These are phyloP conservation scores for Selenicereus undatus DNA, from an alignment of 148 eudicot species.

Conservation along the genomic window DNA sequence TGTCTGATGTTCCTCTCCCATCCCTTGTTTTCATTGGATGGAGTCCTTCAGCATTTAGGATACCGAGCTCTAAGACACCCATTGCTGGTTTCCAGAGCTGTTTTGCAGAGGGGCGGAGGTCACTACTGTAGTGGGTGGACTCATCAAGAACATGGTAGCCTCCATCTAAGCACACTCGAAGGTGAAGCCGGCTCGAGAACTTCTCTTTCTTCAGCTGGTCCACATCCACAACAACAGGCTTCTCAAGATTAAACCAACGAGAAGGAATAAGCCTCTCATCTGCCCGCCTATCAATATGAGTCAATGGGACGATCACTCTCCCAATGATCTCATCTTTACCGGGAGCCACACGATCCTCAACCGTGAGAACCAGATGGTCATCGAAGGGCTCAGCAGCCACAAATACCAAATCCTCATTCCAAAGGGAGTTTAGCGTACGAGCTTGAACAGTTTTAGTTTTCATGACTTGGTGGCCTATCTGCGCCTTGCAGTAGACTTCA, in stretches of 20 bases:
- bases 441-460: constrained; percentile 74
- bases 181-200: constrained; percentile 75
- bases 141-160: constrained; percentile 99
- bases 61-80: constrained; percentile 84
- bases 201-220: constrained; percentile 88
- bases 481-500: constrained; percentile 88
- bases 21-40: constrained; percentile 96
- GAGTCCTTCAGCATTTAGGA: constrained; percentile 74
- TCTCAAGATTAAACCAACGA: constrained; percentile 90
- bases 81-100: constrained; percentile 89
- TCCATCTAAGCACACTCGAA: constrained; percentile 89
- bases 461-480: constrained; percentile 79
- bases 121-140: constrained; percentile 89
- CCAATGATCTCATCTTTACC: constrained; percentile 97
- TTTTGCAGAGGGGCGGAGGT: constrained; percentile 91
- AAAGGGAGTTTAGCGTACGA: constrained; percentile 64
- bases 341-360: constrained; percentile 90
- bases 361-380: constrained; percentile 74
- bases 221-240: constrained; percentile 73
- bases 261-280: constrained; percentile 85
- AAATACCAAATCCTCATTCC: constrained; percentile 95
- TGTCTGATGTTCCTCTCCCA: constrained; percentile 83
- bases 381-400: constrained; percentile 98
- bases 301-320: constrained; percentile 66
- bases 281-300: constrained; percentile 72